Percentiles rank a stretch among this genome's conserved stretches.
Conservation (phyloP, 306 rosid genomes). For the Herpetospermum pedunculosum region DNA sequence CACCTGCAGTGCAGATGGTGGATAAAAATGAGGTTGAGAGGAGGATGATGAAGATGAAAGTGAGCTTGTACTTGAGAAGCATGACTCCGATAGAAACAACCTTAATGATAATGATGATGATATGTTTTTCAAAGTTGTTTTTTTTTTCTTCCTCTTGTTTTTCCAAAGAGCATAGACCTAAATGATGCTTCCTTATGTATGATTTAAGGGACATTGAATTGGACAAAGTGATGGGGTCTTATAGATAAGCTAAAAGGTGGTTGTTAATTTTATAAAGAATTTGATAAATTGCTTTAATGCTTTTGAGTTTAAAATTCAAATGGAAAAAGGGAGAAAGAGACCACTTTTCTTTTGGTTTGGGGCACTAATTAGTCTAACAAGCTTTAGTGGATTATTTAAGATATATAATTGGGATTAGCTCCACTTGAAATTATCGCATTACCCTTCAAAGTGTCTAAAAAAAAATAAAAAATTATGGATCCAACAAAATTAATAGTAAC, state of each 20-base stretch:
- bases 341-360: slow-evolving; percentile 79
- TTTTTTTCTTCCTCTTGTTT: background rate
- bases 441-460: slow-evolving; percentile 6
- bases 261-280: slow-evolving; percentile 13
- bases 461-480: background rate
- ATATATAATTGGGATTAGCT: slow-evolving; percentile 15
- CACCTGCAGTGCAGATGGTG: background rate
- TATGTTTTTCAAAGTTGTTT: background rate
- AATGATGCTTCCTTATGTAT: background rate
- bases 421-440: slow-evolving; percentile 38
- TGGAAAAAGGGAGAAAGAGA: slow-evolving; percentile 33
- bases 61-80: background rate
- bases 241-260: slow-evolving; percentile 28
- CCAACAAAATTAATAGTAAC: background rate
- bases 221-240: slow-evolving; percentile 1
- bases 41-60: background rate
- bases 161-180: background rate
- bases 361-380: slow-evolving; percentile 46
- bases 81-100: background rate
- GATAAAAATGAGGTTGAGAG: background rate
- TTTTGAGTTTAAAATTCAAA: slow-evolving; percentile 26
- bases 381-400: slow-evolving; percentile 44
- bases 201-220: background rate
- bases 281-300: background rate
- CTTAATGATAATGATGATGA: background rate